phyloP scores from a whole-genome alignment of 768 basidiomycete genomes.

The Mycena albidolilacea region DNA sequence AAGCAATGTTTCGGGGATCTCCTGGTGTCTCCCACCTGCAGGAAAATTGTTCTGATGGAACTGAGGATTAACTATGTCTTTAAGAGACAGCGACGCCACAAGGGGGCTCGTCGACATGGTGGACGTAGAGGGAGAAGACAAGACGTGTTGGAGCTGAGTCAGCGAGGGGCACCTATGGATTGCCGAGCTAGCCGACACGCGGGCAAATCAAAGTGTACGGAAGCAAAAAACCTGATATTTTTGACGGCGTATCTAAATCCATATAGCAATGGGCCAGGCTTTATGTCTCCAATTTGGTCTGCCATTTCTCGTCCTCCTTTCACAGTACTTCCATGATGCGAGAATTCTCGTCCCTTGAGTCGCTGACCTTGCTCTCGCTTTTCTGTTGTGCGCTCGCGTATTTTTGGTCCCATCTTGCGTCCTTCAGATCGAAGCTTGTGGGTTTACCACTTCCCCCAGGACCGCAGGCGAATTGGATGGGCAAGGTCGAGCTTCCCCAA shows the following conservation, averaged over 20 bases:
- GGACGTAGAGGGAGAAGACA: slow-evolving; percentile 45
- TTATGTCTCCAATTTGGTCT: not conserved
- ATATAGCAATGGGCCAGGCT: slow-evolving; percentile 16
- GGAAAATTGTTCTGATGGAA: slow-evolving; percentile 95
- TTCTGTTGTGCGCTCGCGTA: slow-evolving; percentile 32
- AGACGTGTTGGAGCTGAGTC: not conserved
- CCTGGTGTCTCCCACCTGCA: slow-evolving; percentile 51
- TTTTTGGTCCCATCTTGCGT: slow-evolving; percentile 33
- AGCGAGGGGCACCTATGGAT: too few relatives aligned
- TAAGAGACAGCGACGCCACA: slow-evolving; percentile 69
- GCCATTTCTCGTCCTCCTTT: slow-evolving; percentile 13
- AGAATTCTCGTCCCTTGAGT: slow-evolving; percentile 28
- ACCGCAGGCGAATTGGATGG: slow-evolving; percentile 56
- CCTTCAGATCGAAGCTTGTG: slow-evolving; percentile 21
- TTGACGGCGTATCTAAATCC: slow-evolving; percentile 9
- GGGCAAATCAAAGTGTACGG: not conserved
- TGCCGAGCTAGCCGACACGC: not conserved
- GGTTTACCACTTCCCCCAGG: slow-evolving; percentile 57
- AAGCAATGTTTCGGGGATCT: not conserved
- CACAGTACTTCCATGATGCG: slow-evolving; percentile 24
- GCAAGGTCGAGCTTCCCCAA: slow-evolving; percentile 50
- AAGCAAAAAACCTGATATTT: too few relatives aligned
- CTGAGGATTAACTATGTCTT: slow-evolving; percentile 87
- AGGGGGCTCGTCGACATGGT: slow-evolving; percentile 61
- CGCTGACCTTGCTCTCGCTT: slow-evolving; percentile 30